A percentile compares a stretch with the other conserved stretches of the same genome.
Conservation (phyloP, 257 asterid genomes). For the Solanum bulbocastanum region DNA sequence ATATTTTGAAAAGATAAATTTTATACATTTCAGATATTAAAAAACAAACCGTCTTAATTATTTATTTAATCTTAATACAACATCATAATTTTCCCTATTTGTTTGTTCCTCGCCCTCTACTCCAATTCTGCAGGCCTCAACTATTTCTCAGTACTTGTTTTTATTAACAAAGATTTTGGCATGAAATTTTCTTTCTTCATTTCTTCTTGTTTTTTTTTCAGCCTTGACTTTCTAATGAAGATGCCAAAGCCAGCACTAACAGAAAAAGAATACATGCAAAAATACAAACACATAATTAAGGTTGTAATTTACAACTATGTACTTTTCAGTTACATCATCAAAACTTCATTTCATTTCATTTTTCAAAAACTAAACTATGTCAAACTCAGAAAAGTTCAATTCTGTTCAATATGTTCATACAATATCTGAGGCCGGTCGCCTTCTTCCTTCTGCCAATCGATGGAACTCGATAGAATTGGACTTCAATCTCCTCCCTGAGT, state of each 20-base stretch:
- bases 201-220: too few relatives aligned
- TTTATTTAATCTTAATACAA: too few relatives aligned
- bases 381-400: background rate
- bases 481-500: constrained; percentile 25
- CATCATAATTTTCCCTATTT: background rate
- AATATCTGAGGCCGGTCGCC: constrained; percentile 23
- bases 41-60: too few relatives aligned
- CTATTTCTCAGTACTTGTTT: background rate
- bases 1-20: background rate
- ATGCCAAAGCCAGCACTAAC: background rate
- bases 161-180: background rate
- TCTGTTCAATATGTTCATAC: constrained; percentile 12
- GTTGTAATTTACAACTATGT: background rate
- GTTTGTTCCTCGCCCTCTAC: background rate
- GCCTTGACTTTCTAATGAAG: background rate
- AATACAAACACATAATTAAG: background rate
- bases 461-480: constrained; percentile 38
- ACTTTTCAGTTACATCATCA: background rate
- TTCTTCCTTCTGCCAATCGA: constrained; percentile 30
- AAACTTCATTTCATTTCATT: background rate
- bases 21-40: background rate
- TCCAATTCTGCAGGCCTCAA: background rate
- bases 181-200: too few relatives aligned
- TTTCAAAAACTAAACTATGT: background rate
- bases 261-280: background rate